Percentiles rank a stretch among this genome's conserved stretches.
phyloP scores from a whole-genome alignment of 2,329 filamentous ascomycete species.

The Stagonosporopsis rhizophila region DNA sequence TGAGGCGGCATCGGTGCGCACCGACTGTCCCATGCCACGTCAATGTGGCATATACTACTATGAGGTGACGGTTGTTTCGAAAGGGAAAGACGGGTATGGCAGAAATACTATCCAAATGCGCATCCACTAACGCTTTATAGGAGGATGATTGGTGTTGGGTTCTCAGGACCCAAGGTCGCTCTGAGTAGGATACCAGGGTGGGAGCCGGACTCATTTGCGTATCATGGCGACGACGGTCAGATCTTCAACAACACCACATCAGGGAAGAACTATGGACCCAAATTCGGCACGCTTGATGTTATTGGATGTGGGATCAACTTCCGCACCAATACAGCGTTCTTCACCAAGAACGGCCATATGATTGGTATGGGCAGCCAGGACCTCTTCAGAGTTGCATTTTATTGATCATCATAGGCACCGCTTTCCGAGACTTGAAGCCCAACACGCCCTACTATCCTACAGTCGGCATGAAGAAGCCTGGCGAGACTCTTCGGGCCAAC shows the following conservation, averaged over 20 bases:
- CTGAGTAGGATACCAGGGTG: slow-evolving; percentile 69
- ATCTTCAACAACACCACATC: slow-evolving; percentile 66
- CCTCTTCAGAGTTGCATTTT: not conserved
- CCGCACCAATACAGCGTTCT: slow-evolving; percentile 66
- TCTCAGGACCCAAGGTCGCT: slow-evolving; percentile 65
- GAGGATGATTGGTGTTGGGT: slow-evolving; percentile 64
- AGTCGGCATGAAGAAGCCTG: slow-evolving; percentile 70
- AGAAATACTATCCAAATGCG: slow-evolving; percentile 29
- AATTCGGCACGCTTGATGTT: slow-evolving; percentile 65
- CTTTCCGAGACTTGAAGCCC: slow-evolving; percentile 70
- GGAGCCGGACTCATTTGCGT: slow-evolving; percentile 71
- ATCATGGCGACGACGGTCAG: slow-evolving; percentile 71
- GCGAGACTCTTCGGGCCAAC: slow-evolving; percentile 66
- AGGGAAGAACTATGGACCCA: slow-evolving; percentile 66
- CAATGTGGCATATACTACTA: slow-evolving; percentile 96
- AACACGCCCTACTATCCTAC: slow-evolving; percentile 69
- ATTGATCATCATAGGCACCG: slow-evolving; percentile 62
- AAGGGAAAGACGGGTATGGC: slow-evolving; percentile 71
- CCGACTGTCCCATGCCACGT: slow-evolving; percentile 84
- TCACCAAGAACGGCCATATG: slow-evolving; percentile 69
- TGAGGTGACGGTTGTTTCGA: slow-evolving; percentile 73
- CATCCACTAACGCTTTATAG: slow-evolving; percentile 34
- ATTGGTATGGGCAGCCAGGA: slow-evolving; percentile 54
- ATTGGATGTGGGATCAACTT: slow-evolving; percentile 72
- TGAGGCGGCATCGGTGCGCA: slow-evolving; percentile 82